Evolutionary conservation across 1,284 basidiomycete species (phyloP).

Genomic region (Neonothopanus nambi): DNA sequence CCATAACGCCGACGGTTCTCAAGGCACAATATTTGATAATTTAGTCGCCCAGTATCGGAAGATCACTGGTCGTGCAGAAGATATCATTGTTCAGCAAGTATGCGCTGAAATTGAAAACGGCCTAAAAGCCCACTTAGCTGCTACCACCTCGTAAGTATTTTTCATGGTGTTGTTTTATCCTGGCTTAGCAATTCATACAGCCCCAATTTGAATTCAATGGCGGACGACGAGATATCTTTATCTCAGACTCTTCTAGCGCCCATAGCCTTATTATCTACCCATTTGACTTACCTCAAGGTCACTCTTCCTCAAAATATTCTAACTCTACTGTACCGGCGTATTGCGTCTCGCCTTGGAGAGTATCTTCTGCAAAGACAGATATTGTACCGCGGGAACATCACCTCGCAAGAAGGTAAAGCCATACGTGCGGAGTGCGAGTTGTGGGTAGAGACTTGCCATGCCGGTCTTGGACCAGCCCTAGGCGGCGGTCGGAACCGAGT

Average conservation of each 20-base stretch:
- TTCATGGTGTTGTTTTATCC: conserved; percentile 9
- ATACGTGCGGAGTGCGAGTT: conserved; percentile 72
- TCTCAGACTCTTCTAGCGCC: conserved; percentile 70
- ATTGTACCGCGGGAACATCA: conserved; percentile 72
- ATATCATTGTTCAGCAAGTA: conserved; percentile 81
- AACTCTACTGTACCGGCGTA: conserved; percentile 68
- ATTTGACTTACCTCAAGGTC: conserved; percentile 62
- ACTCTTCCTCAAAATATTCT: conserved; percentile 57
- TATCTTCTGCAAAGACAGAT: conserved; percentile 84
- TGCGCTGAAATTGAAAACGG: conserved; percentile 76
- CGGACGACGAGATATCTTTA: conserved; percentile 48
- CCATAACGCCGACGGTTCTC: conserved; percentile 39
- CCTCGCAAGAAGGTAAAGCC: conserved; percentile 50
- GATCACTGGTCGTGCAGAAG: conserved; percentile 74
- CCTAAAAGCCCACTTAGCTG: conserved; percentile 69
- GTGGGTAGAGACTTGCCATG: conserved; percentile 75
- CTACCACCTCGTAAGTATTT: conserved; percentile 38
- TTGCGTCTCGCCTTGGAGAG: conserved; percentile 64
- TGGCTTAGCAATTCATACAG: conserved; percentile 1
- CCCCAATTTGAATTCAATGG: conserved; percentile 21
- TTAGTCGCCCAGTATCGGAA: conserved; percentile 63
- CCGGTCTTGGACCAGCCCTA: conserved; percentile 48
- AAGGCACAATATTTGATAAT: conserved; percentile 76
- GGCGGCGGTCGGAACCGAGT: conserved; percentile 44
- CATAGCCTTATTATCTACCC: conserved; percentile 72